Evolutionary conservation across 1,284 basidiomycete species (phyloP), one percentile per base, ranked within the genome.

Genomic region (Tilletia setariae): DNA sequence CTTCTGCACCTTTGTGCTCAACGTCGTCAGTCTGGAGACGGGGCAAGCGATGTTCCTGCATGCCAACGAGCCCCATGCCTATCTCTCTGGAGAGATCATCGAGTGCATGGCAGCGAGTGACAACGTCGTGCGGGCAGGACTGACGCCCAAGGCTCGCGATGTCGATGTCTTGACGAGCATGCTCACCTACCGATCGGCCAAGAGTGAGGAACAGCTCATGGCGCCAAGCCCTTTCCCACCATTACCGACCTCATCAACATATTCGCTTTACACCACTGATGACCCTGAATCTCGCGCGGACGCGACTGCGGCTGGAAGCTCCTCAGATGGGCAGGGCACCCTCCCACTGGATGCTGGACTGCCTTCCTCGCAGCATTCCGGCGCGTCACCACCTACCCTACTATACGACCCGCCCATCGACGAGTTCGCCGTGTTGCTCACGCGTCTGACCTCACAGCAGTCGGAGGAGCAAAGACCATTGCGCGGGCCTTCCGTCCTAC

Each of bases 111-210:
- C 80, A 6, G 70, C 72, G 6, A 73, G 70, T 69, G 95, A 99
- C 85, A 98, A 98, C 83, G 96, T 99, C 81, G 96, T 99, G 68
- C 91, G 96, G 62, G 96, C 96, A 1, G 96, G 96, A 21, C 88
- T 99, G 51, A 99, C 96, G 0, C 95, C 96, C 13, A 99, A 99
- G 84, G 87, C 92, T 25, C 89, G 95, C 69, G 96, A 99, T 82
- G 89, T 97, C 23, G 88, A 90, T 2, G 97, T 94, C 73, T 88
- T 99, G 64, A 86, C 97, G 69, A 85, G 88, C 2, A 92, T 92
- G 81, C 87, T 98, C 71, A 98, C 94, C 9, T 98, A 98, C 84
- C 88, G 89, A 1, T 86, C 88, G 87, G 71, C 71, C 9, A 49
- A 46, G 11, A 65, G 69, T 0, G 66, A 71, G 1, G 71, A 74